Base-by-base conservation (phyloP, 164 flowering plant genomes). In the Platanus orientalis region DNA sequence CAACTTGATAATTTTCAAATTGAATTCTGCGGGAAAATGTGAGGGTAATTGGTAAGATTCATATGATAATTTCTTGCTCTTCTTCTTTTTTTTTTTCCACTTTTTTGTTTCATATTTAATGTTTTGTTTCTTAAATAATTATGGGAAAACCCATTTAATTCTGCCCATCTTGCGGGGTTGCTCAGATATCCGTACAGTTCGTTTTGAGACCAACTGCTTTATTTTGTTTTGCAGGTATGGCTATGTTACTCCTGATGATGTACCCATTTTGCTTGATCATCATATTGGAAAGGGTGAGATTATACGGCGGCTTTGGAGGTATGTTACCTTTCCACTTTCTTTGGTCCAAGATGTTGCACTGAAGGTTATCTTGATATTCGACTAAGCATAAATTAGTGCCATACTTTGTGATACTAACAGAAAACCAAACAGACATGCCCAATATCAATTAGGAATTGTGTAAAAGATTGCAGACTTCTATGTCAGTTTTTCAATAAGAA, bases 211-310 rank as follows among this genome's bases (percentile, higher is more conserved):
- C 21, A 52, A 48, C 12, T 57, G 40, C 0, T 51, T 17, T 36
- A n/a, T 59, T 44, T 58, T 19, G 27, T 48, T 49, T 65, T 78
- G 63, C 73, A 91, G 97, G 98, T 91, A 87, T 73, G 98, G 98
- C 10, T 93, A 93, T 78, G 97, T 86, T 57, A 81, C 91, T 52
- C 96, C 96, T n/a, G 74, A 77, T 66, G 97, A 94, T 79, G 87
- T 91, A 27, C 79, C 88, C 45, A 78, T 64, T 57, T 58, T 94
- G 65, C 78, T 94, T 60, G 95, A 89, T 72, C 83, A 76, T 65
- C 96, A 91, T 68, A 87, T 94, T 70, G 88, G 69, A 45, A 86
- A 81, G 64, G 97, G 97, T 68, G 78, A 79, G 72, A 71, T 89
- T 27, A 70, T 89, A 55, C 79, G 82, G 57, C 73, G 79, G 19